Percentiles rank a stretch among this genome's conserved stretches.
Conservation (phyloP, 2,329 filamentous ascomycete species). For the Chrysoporthe puriensis region DNA sequence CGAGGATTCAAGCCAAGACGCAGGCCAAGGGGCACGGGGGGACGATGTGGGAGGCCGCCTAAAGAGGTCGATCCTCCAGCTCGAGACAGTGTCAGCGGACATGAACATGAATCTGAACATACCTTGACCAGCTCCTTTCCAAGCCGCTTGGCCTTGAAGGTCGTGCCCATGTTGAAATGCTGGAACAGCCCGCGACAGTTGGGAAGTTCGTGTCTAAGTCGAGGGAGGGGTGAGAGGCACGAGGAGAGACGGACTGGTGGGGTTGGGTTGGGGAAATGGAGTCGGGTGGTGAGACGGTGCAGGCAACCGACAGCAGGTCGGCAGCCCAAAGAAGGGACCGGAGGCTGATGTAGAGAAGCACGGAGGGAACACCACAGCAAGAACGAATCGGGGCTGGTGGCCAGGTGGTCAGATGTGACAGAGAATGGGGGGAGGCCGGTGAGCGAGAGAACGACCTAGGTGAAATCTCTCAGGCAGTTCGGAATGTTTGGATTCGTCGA, state of each 20-base stretch:
- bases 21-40: not conserved
- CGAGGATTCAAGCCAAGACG: not conserved
- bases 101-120: slow-evolving; percentile 20
- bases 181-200: not conserved
- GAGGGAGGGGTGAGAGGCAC: not conserved
- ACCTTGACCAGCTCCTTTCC: slow-evolving; percentile 65
- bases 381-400: not conserved
- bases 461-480: not conserved
- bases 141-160: slow-evolving; percentile 59
- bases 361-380: not conserved
- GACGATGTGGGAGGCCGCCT: not conserved
- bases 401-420: not conserved
- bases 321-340: not conserved
- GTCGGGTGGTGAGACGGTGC: not conserved
- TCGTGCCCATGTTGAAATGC: slow-evolving; percentile 42
- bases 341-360: not conserved
- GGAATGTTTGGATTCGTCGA: not conserved
- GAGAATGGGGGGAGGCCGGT: not conserved
- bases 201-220: not conserved
- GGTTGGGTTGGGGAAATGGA: slow-evolving; percentile 4
- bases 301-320: not conserved
- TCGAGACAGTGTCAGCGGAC: not conserved
- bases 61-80: not conserved
- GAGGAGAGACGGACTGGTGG: not conserved
- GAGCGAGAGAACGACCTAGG: not conserved